Evolutionary conservation across 2,329 filamentous ascomycete species (phyloP).

Genomic region (Ceratocystis papillata): DNA sequence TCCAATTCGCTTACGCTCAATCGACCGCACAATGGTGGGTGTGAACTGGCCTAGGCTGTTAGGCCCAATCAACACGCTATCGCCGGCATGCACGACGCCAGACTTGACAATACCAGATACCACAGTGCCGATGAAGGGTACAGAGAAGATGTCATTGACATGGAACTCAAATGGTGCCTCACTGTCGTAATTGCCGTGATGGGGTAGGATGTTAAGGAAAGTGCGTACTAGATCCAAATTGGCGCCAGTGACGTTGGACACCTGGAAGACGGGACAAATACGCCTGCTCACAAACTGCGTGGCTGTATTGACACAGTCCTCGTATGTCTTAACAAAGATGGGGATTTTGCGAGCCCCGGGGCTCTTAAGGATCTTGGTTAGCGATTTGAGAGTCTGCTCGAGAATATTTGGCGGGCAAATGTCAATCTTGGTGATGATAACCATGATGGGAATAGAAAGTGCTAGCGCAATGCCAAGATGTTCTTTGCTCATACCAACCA

Average conservation of each 20-base stretch:
- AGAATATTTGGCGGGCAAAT: slow-evolving; percentile 95
- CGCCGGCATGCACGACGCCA: slow-evolving; percentile 80
- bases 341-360: slow-evolving; percentile 91
- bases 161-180: slow-evolving; percentile 88
- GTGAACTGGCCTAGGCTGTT: slow-evolving; percentile 85
- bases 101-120: slow-evolving; percentile 88
- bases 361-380: slow-evolving; percentile 86
- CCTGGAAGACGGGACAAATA: slow-evolving; percentile 94
- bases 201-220: slow-evolving; percentile 89
- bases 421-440: slow-evolving; percentile 95
- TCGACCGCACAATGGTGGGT: slow-evolving; percentile 76
- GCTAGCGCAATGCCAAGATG: slow-evolving; percentile 90
- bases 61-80: slow-evolving; percentile 77
- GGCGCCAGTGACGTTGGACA: slow-evolving; percentile 93
- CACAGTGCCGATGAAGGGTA: slow-evolving; percentile 92
- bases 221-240: slow-evolving; percentile 81
- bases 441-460: slow-evolving; percentile 94
- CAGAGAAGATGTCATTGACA: slow-evolving; percentile 94
- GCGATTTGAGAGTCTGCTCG: slow-evolving; percentile 81
- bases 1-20: slow-evolving; percentile 84
- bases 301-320: slow-evolving; percentile 89
- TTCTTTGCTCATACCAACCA: slow-evolving; percentile 97
- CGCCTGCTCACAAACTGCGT: slow-evolving; percentile 91
- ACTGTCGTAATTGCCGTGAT: slow-evolving; percentile 83
- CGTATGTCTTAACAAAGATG: slow-evolving; percentile 82